Percentiles rank a stretch among this genome's conserved stretches.
These are phyloP conservation scores for Withania somnifera DNA, from an alignment of 305 asterid genomes.

Conservation along the genomic window DNA sequence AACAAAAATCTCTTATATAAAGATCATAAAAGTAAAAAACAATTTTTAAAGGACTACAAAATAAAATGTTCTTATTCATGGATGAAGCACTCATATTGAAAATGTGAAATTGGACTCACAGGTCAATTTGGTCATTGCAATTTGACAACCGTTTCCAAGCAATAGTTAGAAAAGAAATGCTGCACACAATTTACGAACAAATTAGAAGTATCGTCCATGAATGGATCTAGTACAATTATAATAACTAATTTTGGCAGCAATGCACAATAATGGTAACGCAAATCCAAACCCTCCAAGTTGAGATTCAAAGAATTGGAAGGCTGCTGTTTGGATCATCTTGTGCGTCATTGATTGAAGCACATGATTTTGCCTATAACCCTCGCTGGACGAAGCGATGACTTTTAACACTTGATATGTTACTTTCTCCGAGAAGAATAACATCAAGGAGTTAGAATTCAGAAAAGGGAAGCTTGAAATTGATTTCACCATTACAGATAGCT, in stretches of 20 bases:
- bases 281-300: not conserved
- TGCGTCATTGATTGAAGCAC: not conserved
- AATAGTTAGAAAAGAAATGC: not conserved
- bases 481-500: not conserved
- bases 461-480: not conserved
- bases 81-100: not conserved
- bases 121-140: not conserved
- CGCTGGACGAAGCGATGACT: not conserved
- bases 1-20: not conserved
- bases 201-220: not conserved
- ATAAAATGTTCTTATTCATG: not conserved
- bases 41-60: not conserved
- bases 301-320: not conserved
- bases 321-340: not conserved
- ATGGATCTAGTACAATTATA: not conserved
- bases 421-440: not conserved
- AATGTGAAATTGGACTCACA: not conserved
- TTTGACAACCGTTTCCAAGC: not conserved
- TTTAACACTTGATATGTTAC: not conserved
- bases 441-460: not conserved
- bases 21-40: not conserved
- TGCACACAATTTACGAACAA: not conserved
- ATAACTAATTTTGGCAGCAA: not conserved
- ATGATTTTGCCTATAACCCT: not conserved
- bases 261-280: not conserved